Evolutionary conservation across 768 basidiomycete species (phyloP).

Genomic region (Xerocomus spinulosus): DNA sequence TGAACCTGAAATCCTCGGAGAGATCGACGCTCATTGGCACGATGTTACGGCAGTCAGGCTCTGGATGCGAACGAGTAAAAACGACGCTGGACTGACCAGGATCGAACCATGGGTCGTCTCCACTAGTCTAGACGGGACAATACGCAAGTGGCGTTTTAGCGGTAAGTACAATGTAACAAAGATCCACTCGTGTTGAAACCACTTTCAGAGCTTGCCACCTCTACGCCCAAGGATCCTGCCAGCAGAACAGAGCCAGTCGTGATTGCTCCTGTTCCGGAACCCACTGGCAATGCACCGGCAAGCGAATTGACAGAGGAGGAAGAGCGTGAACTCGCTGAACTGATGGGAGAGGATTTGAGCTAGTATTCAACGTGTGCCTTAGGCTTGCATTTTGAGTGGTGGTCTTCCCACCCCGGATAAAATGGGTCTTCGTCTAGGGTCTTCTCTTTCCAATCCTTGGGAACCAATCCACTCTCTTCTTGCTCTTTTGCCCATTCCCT

Average conservation of each 20-base stretch:
- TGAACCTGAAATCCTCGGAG: slow-evolving; percentile 65
- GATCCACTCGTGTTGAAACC: not conserved
- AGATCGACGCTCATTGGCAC: slow-evolving; percentile 86
- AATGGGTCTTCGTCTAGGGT: slow-evolving; percentile 50
- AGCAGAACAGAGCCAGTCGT: slow-evolving; percentile 14
- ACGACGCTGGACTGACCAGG: slow-evolving; percentile 42
- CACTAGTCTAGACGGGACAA: slow-evolving; percentile 79
- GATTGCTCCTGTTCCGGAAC: slow-evolving; percentile 27
- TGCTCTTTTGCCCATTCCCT: slow-evolving; percentile 46
- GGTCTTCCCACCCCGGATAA: slow-evolving; percentile 43
- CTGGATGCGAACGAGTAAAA: slow-evolving; percentile 56
- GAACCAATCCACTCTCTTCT: slow-evolving; percentile 43
- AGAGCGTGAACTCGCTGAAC: slow-evolving; percentile 81
- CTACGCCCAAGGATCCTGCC: slow-evolving; percentile 20
- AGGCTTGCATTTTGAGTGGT: slow-evolving; percentile 15
- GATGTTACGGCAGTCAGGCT: slow-evolving; percentile 73
- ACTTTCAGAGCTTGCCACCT: slow-evolving; percentile 24
- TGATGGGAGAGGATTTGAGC: slow-evolving; percentile 45
- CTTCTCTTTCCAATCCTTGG: slow-evolving; percentile 44
- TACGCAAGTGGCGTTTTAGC: slow-evolving; percentile 78
- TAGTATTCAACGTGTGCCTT: slow-evolving; percentile 4
- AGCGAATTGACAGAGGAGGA: slow-evolving; percentile 76
- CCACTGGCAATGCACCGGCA: slow-evolving; percentile 27
- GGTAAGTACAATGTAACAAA: slow-evolving; percentile 34
- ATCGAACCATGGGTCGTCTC: slow-evolving; percentile 81